Evolutionary conservation across 108 stramenopile genomes (phyloP).

Genomic region (Fragilaria radians): DNA sequence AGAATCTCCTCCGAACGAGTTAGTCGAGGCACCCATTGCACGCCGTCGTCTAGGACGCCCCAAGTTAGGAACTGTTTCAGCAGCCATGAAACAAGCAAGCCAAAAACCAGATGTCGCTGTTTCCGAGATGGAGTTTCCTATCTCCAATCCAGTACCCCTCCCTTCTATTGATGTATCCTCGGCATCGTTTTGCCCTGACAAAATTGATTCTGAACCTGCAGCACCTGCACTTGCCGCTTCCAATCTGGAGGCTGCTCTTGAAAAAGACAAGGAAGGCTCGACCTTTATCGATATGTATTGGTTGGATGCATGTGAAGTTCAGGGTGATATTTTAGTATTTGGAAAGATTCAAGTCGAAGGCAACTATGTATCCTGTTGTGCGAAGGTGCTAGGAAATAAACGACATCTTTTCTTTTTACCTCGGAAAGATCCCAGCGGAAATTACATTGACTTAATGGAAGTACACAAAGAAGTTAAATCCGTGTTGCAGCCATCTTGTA

Average conservation of each 20-base stretch:
- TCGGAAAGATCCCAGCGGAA: conserved; percentile 35
- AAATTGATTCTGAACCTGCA: conserved; percentile 37
- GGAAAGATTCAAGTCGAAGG: conserved; percentile 73
- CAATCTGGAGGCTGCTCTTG: conserved; percentile 22
- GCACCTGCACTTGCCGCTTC: conserved; percentile 12
- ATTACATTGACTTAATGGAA: conserved; percentile 47
- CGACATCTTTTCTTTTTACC: conserved; percentile 93
- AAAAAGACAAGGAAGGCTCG: conserved; percentile 16
- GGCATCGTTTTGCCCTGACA: conserved; percentile 42
- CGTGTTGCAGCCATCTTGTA: conserved; percentile 65
- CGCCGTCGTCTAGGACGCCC: conserved; percentile 9
- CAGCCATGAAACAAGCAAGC: conserved; percentile 30
- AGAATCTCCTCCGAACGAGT: conserved; percentile 5
- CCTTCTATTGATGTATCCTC: conserved; percentile 35
- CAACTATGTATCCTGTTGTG: conserved; percentile 71
- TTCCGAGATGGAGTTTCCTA: background rate
- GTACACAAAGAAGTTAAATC: conserved; percentile 81
- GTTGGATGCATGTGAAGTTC: conserved; percentile 90
- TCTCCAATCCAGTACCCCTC: background rate
- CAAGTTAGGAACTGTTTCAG: conserved; percentile 22
- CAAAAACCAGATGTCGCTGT: conserved; percentile 15
- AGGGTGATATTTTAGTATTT: conserved; percentile 89
- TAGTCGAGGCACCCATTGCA: conserved; percentile 14
- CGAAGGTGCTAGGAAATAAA: conserved; percentile 68
- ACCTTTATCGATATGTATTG: conserved; percentile 87